Conservation (phyloP, 495 filamentous ascomycete species). For the Aspergillus nanangensis region DNA sequence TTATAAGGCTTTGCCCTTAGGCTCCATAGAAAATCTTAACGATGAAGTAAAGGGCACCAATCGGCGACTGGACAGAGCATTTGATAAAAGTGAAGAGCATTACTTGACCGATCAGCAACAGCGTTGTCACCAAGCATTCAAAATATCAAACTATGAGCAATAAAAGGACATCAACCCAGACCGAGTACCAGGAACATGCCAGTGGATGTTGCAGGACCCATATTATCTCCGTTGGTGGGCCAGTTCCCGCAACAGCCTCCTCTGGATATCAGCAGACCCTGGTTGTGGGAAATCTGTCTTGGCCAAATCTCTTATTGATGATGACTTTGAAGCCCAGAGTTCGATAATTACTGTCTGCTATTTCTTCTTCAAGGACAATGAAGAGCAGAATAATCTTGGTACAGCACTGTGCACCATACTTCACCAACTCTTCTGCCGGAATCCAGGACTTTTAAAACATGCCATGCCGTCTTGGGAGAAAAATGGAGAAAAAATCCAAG, state of each 20-base stretch:
- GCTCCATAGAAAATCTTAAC: constrained; percentile 8
- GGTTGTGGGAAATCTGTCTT: constrained; percentile 46
- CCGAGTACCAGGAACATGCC: constrained; percentile 19
- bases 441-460: constrained; percentile 21
- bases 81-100: constrained; percentile 12
- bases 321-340: constrained; percentile 7
- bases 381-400: constrained; percentile 25
- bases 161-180: constrained; percentile 24
- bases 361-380: constrained; percentile 45
- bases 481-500: constrained; percentile 20
- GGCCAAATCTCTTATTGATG: constrained; percentile 27
- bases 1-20: constrained; percentile 7
- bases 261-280: constrained; percentile 42
- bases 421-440: constrained; percentile 33
- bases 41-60: constrained; percentile 22
- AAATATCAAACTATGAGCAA: constrained; percentile 20
- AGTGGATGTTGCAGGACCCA: constrained; percentile 23
- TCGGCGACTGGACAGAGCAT: constrained; percentile 16
- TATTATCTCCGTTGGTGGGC: constrained; percentile 27
- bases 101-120: constrained; percentile 14
- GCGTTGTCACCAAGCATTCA: constrained; percentile 24
- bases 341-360: constrained; percentile 27
- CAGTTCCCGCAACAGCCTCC: constrained; percentile 21
- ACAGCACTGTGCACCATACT: constrained; percentile 34
- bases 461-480: constrained; percentile 19